Evolutionary conservation across 1,284 basidiomycete genomes (phyloP).

Genomic region (Singerocomus inundabilis): DNA sequence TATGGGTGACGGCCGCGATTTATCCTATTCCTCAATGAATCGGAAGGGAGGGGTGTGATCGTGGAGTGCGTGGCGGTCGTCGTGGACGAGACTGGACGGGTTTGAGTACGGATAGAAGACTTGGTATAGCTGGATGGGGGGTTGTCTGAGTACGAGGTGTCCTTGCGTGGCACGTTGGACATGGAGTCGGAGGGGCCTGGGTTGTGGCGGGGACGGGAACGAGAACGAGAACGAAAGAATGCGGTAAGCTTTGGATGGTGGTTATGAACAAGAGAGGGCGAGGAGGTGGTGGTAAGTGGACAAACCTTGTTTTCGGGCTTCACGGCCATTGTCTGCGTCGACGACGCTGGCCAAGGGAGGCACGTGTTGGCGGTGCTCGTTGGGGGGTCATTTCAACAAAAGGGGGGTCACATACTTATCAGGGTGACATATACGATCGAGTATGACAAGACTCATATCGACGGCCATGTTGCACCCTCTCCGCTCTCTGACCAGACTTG

Average conservation of each 20-base stretch:
- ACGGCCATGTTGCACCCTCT: constrained; percentile 3
- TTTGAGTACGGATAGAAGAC: constrained; percentile 49
- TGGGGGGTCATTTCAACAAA: too few species aligned
- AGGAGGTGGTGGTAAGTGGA: constrained; percentile 3
- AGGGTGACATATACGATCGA: too few species aligned
- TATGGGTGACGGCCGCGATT: constrained; percentile 19
- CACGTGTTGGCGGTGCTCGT: background rate
- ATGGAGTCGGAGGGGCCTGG: constrained; percentile 3
- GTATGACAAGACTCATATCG: too few species aligned
- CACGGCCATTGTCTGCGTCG: too few species aligned
- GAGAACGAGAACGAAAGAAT: constrained; percentile 51
- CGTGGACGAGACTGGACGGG: constrained; percentile 62
- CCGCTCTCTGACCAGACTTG: background rate
- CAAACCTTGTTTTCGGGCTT: constrained; percentile 38
- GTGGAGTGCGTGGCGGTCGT: constrained; percentile 60
- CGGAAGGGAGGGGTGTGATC: constrained; percentile 51
- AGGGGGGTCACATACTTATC: too few species aligned
- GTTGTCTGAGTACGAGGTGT: constrained; percentile 5
- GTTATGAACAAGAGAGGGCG: background rate
- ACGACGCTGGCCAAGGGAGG: too few species aligned
- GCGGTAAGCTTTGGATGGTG: constrained; percentile 42
- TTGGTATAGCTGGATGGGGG: constrained; percentile 35
- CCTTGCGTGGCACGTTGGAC: constrained; percentile 26
- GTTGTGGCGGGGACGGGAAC: constrained; percentile 30
- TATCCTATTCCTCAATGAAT: constrained; percentile 29